These are phyloP conservation scores for Ophiocordyceps camponoti-saundersi DNA, from an alignment of 2,329 filamentous ascomycete genomes.

Conservation along the genomic window DNA sequence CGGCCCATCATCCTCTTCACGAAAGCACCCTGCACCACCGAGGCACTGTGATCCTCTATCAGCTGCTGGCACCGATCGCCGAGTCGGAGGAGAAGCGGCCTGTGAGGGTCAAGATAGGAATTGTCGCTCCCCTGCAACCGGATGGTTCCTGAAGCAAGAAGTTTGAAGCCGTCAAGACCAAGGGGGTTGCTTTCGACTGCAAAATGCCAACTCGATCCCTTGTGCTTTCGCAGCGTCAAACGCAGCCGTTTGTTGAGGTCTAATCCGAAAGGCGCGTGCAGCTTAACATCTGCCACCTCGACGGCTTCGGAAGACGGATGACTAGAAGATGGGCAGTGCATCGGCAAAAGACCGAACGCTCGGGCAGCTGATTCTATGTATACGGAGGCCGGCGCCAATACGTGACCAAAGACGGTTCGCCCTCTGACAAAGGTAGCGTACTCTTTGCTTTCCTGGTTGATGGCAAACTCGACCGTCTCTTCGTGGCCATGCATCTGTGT, in stretches of 20 bases:
- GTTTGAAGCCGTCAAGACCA: background rate
- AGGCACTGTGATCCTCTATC: background rate
- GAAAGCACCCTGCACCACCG: background rate
- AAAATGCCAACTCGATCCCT: background rate
- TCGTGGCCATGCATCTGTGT: background rate
- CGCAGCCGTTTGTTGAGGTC: background rate
- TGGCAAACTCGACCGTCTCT: background rate
- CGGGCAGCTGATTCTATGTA: conserved; percentile 1
- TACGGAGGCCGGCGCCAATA: background rate
- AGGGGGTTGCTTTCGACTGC: background rate
- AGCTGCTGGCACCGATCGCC: background rate
- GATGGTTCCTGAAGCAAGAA: background rate
- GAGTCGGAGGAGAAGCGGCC: background rate
- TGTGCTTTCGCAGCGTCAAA: background rate
- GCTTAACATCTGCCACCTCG: background rate
- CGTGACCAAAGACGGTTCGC: background rate
- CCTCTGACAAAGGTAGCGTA: background rate
- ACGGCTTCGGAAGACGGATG: background rate
- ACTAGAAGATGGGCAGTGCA: background rate
- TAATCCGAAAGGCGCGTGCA: background rate
- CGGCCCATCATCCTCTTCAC: background rate
- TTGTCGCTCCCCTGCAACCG: background rate
- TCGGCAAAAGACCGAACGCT: background rate
- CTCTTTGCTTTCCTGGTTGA: background rate
- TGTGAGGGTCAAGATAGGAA: background rate